Evolutionary conservation across 768 basidiomycete species (phyloP).

Genomic region (Boletus subcaerulescens): DNA sequence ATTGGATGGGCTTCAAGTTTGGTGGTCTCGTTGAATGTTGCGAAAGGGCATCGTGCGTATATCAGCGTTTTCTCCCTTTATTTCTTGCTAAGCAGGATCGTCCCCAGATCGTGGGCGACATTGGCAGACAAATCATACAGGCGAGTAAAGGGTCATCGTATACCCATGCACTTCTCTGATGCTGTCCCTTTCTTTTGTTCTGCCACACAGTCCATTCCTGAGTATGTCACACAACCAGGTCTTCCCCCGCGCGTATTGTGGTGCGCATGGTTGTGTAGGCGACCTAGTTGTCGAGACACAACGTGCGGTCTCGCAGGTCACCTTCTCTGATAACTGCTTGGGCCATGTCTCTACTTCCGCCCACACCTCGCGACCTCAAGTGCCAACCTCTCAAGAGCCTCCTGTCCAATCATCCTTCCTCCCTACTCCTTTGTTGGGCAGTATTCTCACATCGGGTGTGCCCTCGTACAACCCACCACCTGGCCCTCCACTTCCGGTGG

Average conservation of each 20-base stretch:
- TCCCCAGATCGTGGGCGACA: no score
- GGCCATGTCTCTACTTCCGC: slow-evolving; percentile 4
- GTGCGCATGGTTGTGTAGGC: slow-evolving; percentile 60
- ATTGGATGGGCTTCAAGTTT: no score
- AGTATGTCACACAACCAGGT: slow-evolving; percentile 35
- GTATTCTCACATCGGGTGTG: slow-evolving; percentile 25
- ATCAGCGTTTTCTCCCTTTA: no score
- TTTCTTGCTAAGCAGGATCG: no score
- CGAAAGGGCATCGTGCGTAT: no score
- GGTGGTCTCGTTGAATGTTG: no score
- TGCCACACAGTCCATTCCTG: no score
- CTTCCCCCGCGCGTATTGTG: slow-evolving; percentile 68
- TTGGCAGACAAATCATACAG: no score
- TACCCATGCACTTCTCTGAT: no score
- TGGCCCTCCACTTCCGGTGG: slow-evolving; percentile 12
- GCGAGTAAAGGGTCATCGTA: no score
- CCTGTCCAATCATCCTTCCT: slow-evolving; percentile 20
- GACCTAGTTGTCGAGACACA: slow-evolving; percentile 61
- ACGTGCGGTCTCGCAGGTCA: slow-evolving; percentile 49
- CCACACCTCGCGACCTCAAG: background rate
- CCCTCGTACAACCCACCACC: slow-evolving; percentile 6
- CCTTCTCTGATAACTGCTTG: slow-evolving; percentile 41
- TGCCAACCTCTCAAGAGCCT: slow-evolving; percentile 1
- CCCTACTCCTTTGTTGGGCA: slow-evolving; percentile 33
- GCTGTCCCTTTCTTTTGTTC: no score